phyloP scores from a whole-genome alignment of 208 protist genomes.

The Tritrichomonas foetus region DNA sequence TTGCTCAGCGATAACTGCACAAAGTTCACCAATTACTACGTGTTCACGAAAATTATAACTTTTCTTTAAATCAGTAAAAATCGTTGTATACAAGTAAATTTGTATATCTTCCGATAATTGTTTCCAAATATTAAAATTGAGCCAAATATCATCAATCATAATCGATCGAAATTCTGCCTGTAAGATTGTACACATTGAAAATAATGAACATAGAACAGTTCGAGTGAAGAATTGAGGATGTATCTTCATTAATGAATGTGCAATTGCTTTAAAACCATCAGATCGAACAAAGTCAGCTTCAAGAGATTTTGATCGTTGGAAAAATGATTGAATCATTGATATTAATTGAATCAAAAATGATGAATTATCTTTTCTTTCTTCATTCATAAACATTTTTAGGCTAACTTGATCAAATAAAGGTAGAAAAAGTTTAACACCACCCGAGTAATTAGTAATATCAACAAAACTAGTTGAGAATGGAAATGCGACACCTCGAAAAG shows the following conservation, averaged over 20 bases:
- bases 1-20: not conserved
- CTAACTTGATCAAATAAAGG: conserved; percentile 12
- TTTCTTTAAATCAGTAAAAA: no score
- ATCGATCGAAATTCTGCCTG: no score
- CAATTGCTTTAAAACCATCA: not conserved
- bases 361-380: not conserved
- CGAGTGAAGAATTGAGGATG: not conserved
- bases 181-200: no score
- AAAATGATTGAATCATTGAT: not conserved
- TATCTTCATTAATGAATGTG: not conserved
- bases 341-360: not conserved
- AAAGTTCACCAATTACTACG: no score
- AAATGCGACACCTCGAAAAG: no score
- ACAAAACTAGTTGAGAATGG: conserved; percentile 10
- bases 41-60: no score
- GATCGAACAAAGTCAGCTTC: not conserved
- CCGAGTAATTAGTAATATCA: not conserved
- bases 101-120: no score
- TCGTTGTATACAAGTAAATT: no score
- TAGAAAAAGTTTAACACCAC: not conserved
- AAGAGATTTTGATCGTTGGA: not conserved
- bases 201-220: no score
- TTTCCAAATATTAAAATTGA: conserved; percentile 8
- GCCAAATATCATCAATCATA: not conserved
- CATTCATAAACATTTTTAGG: not conserved